Conservation (phyloP, 1,284 basidiomycete genomes). For the Heterobasidion occidentale region DNA sequence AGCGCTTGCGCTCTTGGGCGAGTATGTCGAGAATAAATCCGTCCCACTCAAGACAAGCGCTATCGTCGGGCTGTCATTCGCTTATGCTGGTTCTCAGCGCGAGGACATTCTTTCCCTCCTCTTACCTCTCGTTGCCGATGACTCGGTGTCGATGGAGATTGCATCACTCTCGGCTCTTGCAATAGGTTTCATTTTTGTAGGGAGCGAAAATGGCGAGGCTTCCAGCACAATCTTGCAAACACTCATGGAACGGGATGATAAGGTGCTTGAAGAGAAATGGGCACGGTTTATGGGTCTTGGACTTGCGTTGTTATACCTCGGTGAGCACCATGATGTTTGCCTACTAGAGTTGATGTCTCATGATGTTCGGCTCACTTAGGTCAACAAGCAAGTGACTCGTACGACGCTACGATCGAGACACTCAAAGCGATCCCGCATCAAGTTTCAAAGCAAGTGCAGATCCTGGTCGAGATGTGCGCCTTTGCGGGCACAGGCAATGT, state of each 20-base stretch:
- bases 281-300: constrained; percentile 87
- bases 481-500: constrained; percentile 97
- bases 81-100: constrained; percentile 89
- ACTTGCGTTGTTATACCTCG: constrained; percentile 87
- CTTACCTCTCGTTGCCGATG: constrained; percentile 78
- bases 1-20: constrained; percentile 85
- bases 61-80: constrained; percentile 88
- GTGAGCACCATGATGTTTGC: constrained; percentile 32
- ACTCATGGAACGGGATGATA: constrained; percentile 82
- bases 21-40: constrained; percentile 88
- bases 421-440: constrained; percentile 94
- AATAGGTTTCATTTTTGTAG: constrained; percentile 93
- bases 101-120: constrained; percentile 79
- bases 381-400: constrained; percentile 74
- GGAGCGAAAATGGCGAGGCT: constrained; percentile 92
- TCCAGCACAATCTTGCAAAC: constrained; percentile 87
- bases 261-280: constrained; percentile 87
- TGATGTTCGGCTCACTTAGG: not conserved
- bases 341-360: not conserved
- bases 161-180: constrained; percentile 82
- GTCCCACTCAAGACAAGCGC: constrained; percentile 81
- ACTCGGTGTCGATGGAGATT: constrained; percentile 83
- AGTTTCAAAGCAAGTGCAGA: constrained; percentile 84
- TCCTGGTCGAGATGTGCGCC: constrained; percentile 91
- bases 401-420: constrained; percentile 93